Conservation (phyloP, 148 eudicot species). For the Rhododendron molle region DNA sequence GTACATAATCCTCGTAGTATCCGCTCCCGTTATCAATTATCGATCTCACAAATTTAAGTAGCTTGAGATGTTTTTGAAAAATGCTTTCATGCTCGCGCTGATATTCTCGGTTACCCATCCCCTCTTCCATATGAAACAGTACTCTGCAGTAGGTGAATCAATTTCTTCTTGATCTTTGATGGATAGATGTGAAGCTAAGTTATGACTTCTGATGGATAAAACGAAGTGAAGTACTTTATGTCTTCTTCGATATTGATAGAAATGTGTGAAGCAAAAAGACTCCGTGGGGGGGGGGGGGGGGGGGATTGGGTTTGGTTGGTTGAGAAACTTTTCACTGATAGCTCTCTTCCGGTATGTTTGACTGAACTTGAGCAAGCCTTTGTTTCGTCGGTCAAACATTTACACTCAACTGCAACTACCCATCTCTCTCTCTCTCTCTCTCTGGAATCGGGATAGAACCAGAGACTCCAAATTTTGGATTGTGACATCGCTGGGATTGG, state of each 20-base stretch:
- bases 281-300: not conserved
- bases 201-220: not conserved
- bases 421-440: not conserved
- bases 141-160: not conserved
- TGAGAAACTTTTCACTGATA: not conserved
- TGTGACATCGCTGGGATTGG: not conserved
- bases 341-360: not conserved
- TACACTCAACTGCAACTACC: not conserved
- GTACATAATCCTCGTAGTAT: too few relatives aligned
- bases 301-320: not conserved
- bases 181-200: not conserved
- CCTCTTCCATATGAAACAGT: not conserved
- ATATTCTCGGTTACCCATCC: too few relatives aligned
- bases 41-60: not conserved
- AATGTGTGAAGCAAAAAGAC: not conserved
- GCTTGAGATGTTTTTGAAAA: too few relatives aligned
- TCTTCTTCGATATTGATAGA: not conserved
- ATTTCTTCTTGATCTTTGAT: not conserved
- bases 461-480: not conserved
- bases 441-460: not conserved
- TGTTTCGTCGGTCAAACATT: slow-evolving; percentile 3
- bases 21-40: not conserved
- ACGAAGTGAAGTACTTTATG: not conserved
- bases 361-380: not conserved
- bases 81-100: not conserved